A percentile compares a stretch with the other conserved stretches of the same genome.
phyloP scores from a whole-genome alignment of 108 stramenopile species.

The Conticribra weissflogii region DNA sequence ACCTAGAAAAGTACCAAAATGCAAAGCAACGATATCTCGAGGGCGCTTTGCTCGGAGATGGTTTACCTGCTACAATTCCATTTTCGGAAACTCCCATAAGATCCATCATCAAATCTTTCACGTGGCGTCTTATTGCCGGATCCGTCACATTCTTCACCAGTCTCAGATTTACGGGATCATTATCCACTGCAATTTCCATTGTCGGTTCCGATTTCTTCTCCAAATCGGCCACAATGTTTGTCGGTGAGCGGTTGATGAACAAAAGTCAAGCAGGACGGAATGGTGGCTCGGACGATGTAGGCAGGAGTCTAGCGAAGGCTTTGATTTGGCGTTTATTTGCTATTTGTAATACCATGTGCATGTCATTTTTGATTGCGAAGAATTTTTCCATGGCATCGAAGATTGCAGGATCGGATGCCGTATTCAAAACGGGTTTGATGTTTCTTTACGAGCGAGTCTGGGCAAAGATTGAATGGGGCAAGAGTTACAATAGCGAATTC shows the following conservation, averaged over 20 bases:
- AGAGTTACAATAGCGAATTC: conserved; percentile 78
- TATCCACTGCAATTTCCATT: conserved; percentile 84
- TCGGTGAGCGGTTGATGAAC: conserved; percentile 96
- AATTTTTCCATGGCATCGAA: conserved; percentile 84
- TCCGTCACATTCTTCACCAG: conserved; percentile 81
- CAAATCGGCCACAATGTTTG: conserved; percentile 94
- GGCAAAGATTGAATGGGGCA: conserved; percentile 92
- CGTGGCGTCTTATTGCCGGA: conserved; percentile 90
- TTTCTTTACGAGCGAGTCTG: conserved; percentile 89
- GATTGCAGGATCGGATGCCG: conserved; percentile 91
- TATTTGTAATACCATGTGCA: conserved; percentile 89
- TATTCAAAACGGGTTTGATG: conserved; percentile 95
- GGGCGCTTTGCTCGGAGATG: conserved; percentile 35
- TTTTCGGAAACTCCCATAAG: conserved; percentile 82
- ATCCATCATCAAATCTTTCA: conserved; percentile 79
- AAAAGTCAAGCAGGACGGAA: conserved; percentile 82
- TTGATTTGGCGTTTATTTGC: conserved; percentile 95
- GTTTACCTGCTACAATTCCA: conserved; percentile 35
- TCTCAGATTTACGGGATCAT: conserved; percentile 73
- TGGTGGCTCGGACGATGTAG: conserved; percentile 76
- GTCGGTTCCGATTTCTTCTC: conserved; percentile 96
- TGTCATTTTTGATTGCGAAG: conserved; percentile 85
- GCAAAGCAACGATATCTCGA: conserved; percentile 77
- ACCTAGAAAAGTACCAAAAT: conserved; percentile 51
- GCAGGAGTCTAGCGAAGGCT: conserved; percentile 89